Evolutionary conservation across 2,329 filamentous ascomycete species (phyloP), one percentile per base, ranked within the genome.

Genomic region (Aspergillus uvarum): DNA sequence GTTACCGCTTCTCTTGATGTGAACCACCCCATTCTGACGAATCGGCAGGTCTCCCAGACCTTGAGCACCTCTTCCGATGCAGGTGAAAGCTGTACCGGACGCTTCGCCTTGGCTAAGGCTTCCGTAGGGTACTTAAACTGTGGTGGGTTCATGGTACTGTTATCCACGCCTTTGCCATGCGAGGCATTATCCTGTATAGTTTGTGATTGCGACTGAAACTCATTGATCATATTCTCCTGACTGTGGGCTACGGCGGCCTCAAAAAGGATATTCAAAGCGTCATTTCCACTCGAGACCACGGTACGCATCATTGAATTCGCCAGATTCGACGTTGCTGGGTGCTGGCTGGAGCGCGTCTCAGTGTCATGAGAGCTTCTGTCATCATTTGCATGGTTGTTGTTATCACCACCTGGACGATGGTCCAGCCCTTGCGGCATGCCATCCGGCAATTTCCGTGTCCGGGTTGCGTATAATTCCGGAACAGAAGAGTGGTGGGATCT

Each of bases 1-100:
- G 78, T 81, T 1, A 84, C 77, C 10, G 82, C 82, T 65, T 85
- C 83, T 56, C 80, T 76, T 3, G 83, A 81, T 0, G 81, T 81
- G 57, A 85, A 81, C 82, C 81, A 84, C 0, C 82, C 82, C 80
- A 83, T 83, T 59, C 79, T 80, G 19, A 84, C 81, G 64, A 84
- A 85, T 0, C 82, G 78, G 65, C 80, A 82, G 3, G 76, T 70
- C 16, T 80, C 79, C 81, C 81, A 83, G 19, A 79, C 67, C 54
- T 75, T 73, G 35, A 82, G 70, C 10, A 78, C 77, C 4, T 77
- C 74, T 10, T 67, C 67, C 1, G 69, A 63, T 11, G 63, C 69
- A 31, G 71, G 50, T 1, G 73, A 74, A 11, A 76, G 54, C 12
- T 69, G 62, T 8, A 71, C 67, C 2, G 71, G 71, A n/a, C 56